Conservation (phyloP, 2,329 filamentous ascomycete genomes). For the Colletotrichum sp. region DNA sequence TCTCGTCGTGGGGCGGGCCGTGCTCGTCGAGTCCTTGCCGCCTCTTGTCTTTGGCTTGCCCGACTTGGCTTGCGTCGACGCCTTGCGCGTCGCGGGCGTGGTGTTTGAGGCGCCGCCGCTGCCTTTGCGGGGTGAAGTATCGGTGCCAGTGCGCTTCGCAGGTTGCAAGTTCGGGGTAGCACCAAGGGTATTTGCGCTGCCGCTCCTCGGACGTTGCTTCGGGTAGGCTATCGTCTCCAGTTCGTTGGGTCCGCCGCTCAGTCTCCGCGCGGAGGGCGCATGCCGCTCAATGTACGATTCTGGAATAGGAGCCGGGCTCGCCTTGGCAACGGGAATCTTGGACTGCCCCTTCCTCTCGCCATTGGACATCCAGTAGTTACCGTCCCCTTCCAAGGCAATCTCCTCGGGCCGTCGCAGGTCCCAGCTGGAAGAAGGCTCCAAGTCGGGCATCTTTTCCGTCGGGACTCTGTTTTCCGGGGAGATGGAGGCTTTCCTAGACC, state of each 20-base stretch:
- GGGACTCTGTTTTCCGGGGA: constrained; percentile 38
- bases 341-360: constrained; percentile 60
- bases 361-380: constrained; percentile 56
- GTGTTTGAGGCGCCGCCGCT: constrained; percentile 20
- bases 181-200: constrained; percentile 63
- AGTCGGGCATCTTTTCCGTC: constrained; percentile 43
- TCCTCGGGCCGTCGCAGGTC: constrained; percentile 82
- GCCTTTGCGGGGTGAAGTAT: constrained; percentile 61
- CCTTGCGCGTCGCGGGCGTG: constrained; percentile 46
- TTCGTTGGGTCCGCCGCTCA: constrained; percentile 54
- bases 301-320: constrained; percentile 79
- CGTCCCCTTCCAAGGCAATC: constrained; percentile 65
- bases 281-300: constrained; percentile 76
- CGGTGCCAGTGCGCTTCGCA: constrained; percentile 49
- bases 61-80: constrained; percentile 47
- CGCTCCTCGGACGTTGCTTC: constrained; percentile 73
- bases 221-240: constrained; percentile 64
- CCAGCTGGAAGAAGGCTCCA: constrained; percentile 59
- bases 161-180: constrained; percentile 31
- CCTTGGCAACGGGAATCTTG: constrained; percentile 84
- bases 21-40: constrained; percentile 51
- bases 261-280: constrained; percentile 67
- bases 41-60: constrained; percentile 69
- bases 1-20: constrained; percentile 65
- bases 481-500: constrained; percentile 50